These are phyloP conservation scores for Fraxinus floribunda DNA, from an alignment of 305 asterid species.

Conservation along the genomic window DNA sequence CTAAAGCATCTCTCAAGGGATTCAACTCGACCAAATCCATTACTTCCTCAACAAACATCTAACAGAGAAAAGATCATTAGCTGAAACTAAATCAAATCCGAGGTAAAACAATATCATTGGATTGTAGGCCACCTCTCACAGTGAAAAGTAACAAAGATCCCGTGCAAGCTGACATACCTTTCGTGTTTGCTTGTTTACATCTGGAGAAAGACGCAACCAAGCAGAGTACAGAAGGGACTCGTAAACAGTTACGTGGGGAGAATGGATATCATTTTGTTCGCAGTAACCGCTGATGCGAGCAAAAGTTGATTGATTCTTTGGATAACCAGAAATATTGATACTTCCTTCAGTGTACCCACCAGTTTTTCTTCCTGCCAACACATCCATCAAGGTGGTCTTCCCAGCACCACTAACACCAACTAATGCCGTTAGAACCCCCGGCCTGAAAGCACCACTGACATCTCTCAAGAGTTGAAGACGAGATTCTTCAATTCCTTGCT, in stretches of 20 bases:
- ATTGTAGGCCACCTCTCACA: not conserved
- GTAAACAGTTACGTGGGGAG: conserved; percentile 83
- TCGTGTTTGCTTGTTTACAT: conserved; percentile 53
- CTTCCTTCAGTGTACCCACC: conserved; percentile 84
- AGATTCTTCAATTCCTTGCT: conserved; percentile 62
- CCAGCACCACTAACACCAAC: conserved; percentile 99
- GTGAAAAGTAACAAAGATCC: not conserved
- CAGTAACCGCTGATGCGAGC: conserved; percentile 93
- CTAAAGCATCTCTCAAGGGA: conserved; percentile 61
- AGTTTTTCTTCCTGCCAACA: conserved; percentile 90
- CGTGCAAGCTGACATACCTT: conserved; percentile 38
- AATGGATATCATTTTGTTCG: conserved; percentile 90
- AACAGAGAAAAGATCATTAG: not conserved
- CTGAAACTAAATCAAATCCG: not conserved
- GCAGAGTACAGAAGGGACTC: conserved; percentile 91
- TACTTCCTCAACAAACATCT: conserved; percentile 95
- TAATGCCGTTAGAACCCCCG: conserved; percentile 90
- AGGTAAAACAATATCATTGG: not conserved
- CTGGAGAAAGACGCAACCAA: conserved; percentile 89
- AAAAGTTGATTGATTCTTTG: conserved; percentile 81
- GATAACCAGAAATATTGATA: conserved; percentile 76
- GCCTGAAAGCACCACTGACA: conserved; percentile 89
- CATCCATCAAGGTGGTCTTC: conserved; percentile 93
- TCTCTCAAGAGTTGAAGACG: conserved; percentile 76
- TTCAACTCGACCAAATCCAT: conserved; percentile 88